Conservation (phyloP, 495 filamentous ascomycete genomes). For the Aspergillus hancockii region DNA sequence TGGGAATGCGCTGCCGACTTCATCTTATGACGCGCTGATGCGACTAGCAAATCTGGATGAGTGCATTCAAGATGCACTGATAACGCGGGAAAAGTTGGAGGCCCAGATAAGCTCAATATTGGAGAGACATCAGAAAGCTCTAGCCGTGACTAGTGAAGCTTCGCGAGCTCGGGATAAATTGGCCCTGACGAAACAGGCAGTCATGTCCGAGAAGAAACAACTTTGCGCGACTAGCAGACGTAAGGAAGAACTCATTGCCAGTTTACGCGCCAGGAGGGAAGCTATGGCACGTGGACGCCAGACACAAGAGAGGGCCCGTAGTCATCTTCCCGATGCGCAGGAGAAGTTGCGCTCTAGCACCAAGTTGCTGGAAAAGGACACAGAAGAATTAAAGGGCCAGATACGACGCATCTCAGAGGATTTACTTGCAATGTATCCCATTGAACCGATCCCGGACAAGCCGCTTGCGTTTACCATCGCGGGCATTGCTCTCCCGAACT, state of each 20-base stretch:
- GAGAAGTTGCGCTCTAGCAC: constrained; percentile 58
- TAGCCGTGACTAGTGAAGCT: constrained; percentile 49
- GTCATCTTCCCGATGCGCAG: constrained; percentile 51
- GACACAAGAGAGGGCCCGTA: constrained; percentile 54
- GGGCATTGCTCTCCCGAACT: constrained; percentile 74
- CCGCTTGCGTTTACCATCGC: constrained; percentile 78
- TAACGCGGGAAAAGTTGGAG: constrained; percentile 72
- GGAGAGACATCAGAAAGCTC: constrained; percentile 46
- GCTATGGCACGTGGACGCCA: constrained; percentile 65
- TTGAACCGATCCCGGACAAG: constrained; percentile 62
- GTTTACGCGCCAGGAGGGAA: constrained; percentile 62
- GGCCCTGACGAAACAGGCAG: constrained; percentile 56
- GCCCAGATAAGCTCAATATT: constrained; percentile 77
- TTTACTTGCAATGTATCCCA: constrained; percentile 74
- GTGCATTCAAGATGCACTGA: constrained; percentile 87
- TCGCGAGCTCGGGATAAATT: constrained; percentile 66
- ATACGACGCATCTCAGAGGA: constrained; percentile 85
- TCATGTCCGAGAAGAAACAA: constrained; percentile 62
- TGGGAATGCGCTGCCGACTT: constrained; percentile 53
- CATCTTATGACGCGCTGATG: constrained; percentile 91
- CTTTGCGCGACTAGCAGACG: constrained; percentile 61
- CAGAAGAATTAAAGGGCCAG: constrained; percentile 71
- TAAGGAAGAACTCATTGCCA: constrained; percentile 63
- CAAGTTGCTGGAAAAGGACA: constrained; percentile 54
- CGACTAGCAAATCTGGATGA: constrained; percentile 84